These are phyloP conservation scores for Silene conica DNA, from an alignment of 148 eudicot genomes.

Conservation along the genomic window DNA sequence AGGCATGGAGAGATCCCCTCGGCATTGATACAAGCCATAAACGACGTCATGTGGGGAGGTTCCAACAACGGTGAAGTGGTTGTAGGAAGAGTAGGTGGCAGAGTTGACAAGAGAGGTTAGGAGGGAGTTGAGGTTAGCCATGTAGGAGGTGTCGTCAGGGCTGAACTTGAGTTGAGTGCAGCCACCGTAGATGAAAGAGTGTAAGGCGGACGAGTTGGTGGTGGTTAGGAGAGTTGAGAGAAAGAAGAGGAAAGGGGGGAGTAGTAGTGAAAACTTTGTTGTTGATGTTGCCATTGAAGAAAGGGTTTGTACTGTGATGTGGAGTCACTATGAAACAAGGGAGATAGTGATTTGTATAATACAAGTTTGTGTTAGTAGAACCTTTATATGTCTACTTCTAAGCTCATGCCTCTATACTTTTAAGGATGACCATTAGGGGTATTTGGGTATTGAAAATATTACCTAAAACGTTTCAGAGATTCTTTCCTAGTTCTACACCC, in stretches of 20 bases:
- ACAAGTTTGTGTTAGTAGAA: not conserved
- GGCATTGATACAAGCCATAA: constrained; percentile 57
- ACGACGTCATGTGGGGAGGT: constrained; percentile 33
- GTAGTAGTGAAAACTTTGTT: not conserved
- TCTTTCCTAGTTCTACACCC: too few species aligned
- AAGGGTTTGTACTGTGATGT: constrained; percentile 4
- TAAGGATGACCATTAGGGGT: too few species aligned
- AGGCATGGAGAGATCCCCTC: constrained; percentile 56
- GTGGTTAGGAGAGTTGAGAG: constrained; percentile 10
- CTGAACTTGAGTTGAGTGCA: constrained; percentile 41
- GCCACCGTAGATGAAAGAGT: constrained; percentile 47
- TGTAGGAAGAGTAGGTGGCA: constrained; percentile 50
- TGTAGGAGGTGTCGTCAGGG: constrained; percentile 41
- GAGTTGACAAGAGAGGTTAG: constrained; percentile 52
- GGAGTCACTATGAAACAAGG: not conserved
- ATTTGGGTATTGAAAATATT: too few species aligned
- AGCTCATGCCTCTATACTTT: too few species aligned
- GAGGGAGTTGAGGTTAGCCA: constrained; percentile 47
- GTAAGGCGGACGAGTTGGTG: constrained; percentile 23
- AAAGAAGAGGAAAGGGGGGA: constrained; percentile 9
- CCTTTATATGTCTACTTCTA: too few species aligned
- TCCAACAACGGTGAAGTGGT: constrained; percentile 40
- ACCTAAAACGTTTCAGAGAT: too few species aligned
- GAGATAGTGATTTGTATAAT: constrained; percentile 8
- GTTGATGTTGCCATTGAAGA: constrained; percentile 17